A percentile compares a stretch with the other conserved stretches of the same genome.
phyloP scores from a whole-genome alignment of 2,329 filamentous ascomycete species.

The Fusarium sp. region DNA sequence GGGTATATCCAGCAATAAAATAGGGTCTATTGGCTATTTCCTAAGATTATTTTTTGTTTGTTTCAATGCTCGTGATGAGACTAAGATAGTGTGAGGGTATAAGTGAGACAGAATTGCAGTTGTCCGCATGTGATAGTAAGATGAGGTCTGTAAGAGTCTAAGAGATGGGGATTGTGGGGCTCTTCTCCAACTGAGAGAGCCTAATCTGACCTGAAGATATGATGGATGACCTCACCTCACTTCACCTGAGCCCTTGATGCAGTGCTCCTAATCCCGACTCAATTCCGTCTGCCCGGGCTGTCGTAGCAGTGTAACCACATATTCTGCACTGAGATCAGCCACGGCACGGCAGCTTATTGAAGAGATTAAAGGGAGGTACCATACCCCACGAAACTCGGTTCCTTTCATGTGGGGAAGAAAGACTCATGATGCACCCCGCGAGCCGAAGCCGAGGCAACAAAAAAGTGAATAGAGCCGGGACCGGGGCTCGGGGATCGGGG shows the following conservation, averaged over 20 bases:
- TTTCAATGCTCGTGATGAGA: not conserved
- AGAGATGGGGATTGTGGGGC: conserved; percentile 32
- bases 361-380: not conserved
- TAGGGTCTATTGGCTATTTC: conserved; percentile 16
- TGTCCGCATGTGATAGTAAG: conserved; percentile 41
- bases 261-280: conserved; percentile 10
- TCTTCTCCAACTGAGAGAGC: conserved; percentile 18
- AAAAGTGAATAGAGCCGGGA: conserved; percentile 21
- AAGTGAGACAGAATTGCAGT: not conserved
- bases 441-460: conserved; percentile 46
- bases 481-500: conserved; percentile 39
- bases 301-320: not conserved
- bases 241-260: conserved; percentile 2
- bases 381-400: conserved; percentile 22
- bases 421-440: conserved; percentile 31
- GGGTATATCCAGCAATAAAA: conserved; percentile 35
- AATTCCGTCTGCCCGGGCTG: conserved; percentile 36
- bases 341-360: not conserved
- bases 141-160: not conserved
- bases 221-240: conserved; percentile 13
- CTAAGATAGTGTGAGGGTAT: not conserved
- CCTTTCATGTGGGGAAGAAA: conserved; percentile 31
- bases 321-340: conserved; percentile 8
- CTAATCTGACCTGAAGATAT: conserved; percentile 13
- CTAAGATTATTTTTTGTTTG: not conserved